Evolutionary conservation across 495 filamentous ascomycete genomes (phyloP).

Genomic region (Xylaria bambusicola): DNA sequence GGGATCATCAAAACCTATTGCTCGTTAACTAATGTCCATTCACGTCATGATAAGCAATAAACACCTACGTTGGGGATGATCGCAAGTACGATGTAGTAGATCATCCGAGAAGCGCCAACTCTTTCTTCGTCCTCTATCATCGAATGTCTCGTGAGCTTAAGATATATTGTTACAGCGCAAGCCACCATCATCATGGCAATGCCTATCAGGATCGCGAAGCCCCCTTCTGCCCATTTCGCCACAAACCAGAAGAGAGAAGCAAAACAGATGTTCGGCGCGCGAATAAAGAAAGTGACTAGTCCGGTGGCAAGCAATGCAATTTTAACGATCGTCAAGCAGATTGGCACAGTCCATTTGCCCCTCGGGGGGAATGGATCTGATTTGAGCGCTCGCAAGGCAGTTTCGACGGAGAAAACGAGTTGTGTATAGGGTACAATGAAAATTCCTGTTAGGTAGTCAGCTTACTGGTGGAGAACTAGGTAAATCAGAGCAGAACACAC

Average conservation of each 20-base stretch:
- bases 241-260: constrained; percentile 55
- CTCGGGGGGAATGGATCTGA: constrained; percentile 41
- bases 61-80: constrained; percentile 44
- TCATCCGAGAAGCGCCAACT: constrained; percentile 47
- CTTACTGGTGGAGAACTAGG: neutral
- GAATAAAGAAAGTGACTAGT: constrained; percentile 45
- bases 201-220: constrained; percentile 40
- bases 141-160: constrained; percentile 40
- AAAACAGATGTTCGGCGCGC: constrained; percentile 43
- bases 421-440: constrained; percentile 53
- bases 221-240: constrained; percentile 43
- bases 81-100: constrained; percentile 46
- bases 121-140: constrained; percentile 45
- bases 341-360: constrained; percentile 44
- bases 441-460: constrained; percentile 33
- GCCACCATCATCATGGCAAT: constrained; percentile 35
- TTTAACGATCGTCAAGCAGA: constrained; percentile 43
- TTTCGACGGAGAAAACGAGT: constrained; percentile 46
- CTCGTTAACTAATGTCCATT: constrained; percentile 18
- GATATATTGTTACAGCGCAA: constrained; percentile 38
- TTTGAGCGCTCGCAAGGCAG: constrained; percentile 42
- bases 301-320: constrained; percentile 42
- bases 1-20: constrained; percentile 44
- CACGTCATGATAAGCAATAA: neutral
- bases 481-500: constrained; percentile 30